A percentile compares a stretch with the other conserved stretches of the same genome.
These are phyloP conservation scores for Colletotrichum shisoi DNA, from an alignment of 2,329 filamentous ascomycete species.

Conservation along the genomic window DNA sequence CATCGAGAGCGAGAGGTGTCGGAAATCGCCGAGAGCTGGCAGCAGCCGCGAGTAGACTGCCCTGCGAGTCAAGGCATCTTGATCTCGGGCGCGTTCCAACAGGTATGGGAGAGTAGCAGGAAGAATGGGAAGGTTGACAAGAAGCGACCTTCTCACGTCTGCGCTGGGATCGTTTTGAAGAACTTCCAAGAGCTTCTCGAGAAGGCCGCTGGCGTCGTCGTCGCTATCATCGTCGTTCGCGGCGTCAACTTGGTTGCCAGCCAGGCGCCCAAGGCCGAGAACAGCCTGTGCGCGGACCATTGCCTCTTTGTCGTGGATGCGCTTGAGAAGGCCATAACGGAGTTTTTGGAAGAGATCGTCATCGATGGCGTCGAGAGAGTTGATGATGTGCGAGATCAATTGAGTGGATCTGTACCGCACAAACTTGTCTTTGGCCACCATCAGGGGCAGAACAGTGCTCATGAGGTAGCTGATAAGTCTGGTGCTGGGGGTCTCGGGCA, in stretches of 20 bases:
- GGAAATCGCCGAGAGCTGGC: slow-evolving; percentile 90
- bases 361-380: slow-evolving; percentile 89
- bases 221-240: slow-evolving; percentile 75
- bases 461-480: slow-evolving; percentile 80
- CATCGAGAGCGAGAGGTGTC: slow-evolving; percentile 91
- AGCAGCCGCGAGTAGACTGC: slow-evolving; percentile 87
- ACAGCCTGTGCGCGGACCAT: slow-evolving; percentile 93
- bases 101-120: slow-evolving; percentile 84
- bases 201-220: slow-evolving; percentile 70
- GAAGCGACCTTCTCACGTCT: slow-evolving; percentile 86
- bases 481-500: slow-evolving; percentile 84
- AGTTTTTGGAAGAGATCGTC: slow-evolving; percentile 88
- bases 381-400: slow-evolving; percentile 88
- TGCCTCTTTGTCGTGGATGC: slow-evolving; percentile 92
- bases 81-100: slow-evolving; percentile 87
- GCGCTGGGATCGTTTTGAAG: slow-evolving; percentile 94
- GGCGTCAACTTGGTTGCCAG: slow-evolving; percentile 77
- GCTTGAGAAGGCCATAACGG: slow-evolving; percentile 78
- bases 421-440: slow-evolving; percentile 88
- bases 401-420: slow-evolving; percentile 91
- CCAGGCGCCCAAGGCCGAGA: slow-evolving; percentile 84
- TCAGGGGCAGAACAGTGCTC: slow-evolving; percentile 74
- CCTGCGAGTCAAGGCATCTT: slow-evolving; percentile 82
- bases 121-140: slow-evolving; percentile 88
- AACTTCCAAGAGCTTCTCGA: slow-evolving; percentile 85